Percentiles rank a stretch among this genome's conserved stretches.
These are phyloP conservation scores for Bodo saltans DNA, from an alignment of 78 protist genomes.

Conservation along the genomic window DNA sequence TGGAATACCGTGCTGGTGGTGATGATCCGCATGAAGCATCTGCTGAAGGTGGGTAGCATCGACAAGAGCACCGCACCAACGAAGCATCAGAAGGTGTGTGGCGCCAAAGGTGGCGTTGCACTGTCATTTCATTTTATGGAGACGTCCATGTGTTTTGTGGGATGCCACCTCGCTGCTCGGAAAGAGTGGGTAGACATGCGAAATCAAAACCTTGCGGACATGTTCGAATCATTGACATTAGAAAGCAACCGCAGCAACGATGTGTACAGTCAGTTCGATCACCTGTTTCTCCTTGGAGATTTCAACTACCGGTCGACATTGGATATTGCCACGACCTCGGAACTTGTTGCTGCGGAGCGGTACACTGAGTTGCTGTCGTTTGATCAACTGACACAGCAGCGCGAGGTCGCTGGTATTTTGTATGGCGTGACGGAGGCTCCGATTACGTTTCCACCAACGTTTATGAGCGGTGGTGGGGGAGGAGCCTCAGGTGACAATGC, in stretches of 20 bases:
- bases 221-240: not conserved
- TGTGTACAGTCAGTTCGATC: constrained; percentile 23
- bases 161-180: constrained; percentile 38
- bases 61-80: constrained; percentile 29
- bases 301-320: constrained; percentile 34
- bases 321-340: not conserved
- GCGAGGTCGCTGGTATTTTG: not conserved
- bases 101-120: constrained; percentile 36
- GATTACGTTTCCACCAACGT: constrained; percentile 38
- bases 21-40: constrained; percentile 7
- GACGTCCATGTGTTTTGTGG: constrained; percentile 32
- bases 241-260: constrained; percentile 24
- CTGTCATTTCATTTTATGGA: constrained; percentile 16
- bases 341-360: not conserved
- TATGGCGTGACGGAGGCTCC: constrained; percentile 32
- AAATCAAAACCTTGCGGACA: constrained; percentile 30
- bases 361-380: constrained; percentile 10
- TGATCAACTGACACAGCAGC: constrained; percentile 23
- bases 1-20: constrained; percentile 32
- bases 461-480: not conserved
- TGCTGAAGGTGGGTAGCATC: constrained; percentile 33
- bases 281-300: constrained; percentile 40
- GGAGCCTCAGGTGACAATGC: not conserved
- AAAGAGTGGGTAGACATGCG: constrained; percentile 1
- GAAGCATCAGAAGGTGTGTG: constrained; percentile 14